These are phyloP conservation scores for Tricholoma saponaceum DNA, from an alignment of 768 basidiomycete species.

Conservation along the genomic window DNA sequence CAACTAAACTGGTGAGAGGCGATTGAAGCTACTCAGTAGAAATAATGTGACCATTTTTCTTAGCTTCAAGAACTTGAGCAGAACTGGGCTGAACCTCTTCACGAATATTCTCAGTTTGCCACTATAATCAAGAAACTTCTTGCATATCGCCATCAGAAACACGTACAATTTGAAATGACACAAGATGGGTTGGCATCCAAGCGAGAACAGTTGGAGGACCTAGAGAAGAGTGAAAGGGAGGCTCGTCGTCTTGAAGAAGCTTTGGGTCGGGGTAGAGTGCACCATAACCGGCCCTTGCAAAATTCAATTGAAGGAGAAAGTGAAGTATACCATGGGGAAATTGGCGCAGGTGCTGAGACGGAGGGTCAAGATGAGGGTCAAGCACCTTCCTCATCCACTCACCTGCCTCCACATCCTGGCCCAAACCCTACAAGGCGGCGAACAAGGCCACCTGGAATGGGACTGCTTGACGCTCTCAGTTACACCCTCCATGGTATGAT, in stretches of 20 bases:
- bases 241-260: conserved; percentile 88
- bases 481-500: conserved; percentile 98
- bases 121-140: conserved; percentile 92
- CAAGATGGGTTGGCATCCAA: conserved; percentile 85
- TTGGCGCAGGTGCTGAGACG: conserved; percentile 20
- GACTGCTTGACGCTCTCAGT: conserved; percentile 84
- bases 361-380: conserved; percentile 27
- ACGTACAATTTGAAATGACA: conserved; percentile 96
- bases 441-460: conserved; percentile 72
- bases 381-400: conserved; percentile 40
- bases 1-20: conserved; percentile 72
- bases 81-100: conserved; percentile 92
- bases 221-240: conserved; percentile 91
- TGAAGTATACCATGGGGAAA: conserved; percentile 4
- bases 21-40: background rate
- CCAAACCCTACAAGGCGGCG: conserved; percentile 58
- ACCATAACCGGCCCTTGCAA: conserved; percentile 19
- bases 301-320: conserved; percentile 23
- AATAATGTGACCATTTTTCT: conserved; percentile 4
- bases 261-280: conserved; percentile 52
- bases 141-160: conserved; percentile 95
- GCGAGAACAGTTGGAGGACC: conserved; percentile 78
- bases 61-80: conserved; percentile 94
- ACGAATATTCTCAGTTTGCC: conserved; percentile 95
- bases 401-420: conserved; percentile 77